These are phyloP conservation scores for Spathaspora passalidarum DNA, from an alignment of 805 yeast species.

Conservation along the genomic window DNA sequence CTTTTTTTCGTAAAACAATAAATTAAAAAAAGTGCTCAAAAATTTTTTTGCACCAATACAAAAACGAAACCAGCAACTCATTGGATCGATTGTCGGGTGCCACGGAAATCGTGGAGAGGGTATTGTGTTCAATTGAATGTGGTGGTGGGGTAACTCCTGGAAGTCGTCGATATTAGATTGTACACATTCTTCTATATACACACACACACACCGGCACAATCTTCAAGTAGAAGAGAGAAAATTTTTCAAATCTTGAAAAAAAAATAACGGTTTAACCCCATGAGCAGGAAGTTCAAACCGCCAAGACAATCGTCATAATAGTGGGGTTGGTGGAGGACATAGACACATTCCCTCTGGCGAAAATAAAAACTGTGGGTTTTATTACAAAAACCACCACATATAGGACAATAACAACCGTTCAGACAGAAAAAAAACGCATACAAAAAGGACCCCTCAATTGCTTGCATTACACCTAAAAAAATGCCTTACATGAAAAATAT, in stretches of 20 bases:
- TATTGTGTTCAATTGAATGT: background rate
- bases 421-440: background rate
- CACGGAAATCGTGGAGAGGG: background rate
- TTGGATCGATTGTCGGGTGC: background rate
- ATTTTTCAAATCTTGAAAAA: too few species aligned
- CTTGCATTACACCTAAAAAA: background rate
- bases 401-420: background rate
- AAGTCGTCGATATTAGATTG: too few species aligned
- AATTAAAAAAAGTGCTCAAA: slow-evolving; percentile 2
- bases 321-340: background rate
- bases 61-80: background rate
- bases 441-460: background rate
- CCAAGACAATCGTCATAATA: background rate
- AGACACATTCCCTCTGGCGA: background rate
- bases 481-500: background rate
- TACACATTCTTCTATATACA: background rate
- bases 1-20: background rate
- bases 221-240: too few species aligned
- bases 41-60: slow-evolving; percentile 3
- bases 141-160: background rate
- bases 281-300: background rate
- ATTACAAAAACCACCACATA: too few species aligned
- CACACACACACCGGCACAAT: background rate
- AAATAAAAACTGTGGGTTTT: too few species aligned
- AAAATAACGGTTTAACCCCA: background rate